phyloP scores from a whole-genome alignment of 2,329 filamentous ascomycete species.

The Verticillium isaacii region DNA sequence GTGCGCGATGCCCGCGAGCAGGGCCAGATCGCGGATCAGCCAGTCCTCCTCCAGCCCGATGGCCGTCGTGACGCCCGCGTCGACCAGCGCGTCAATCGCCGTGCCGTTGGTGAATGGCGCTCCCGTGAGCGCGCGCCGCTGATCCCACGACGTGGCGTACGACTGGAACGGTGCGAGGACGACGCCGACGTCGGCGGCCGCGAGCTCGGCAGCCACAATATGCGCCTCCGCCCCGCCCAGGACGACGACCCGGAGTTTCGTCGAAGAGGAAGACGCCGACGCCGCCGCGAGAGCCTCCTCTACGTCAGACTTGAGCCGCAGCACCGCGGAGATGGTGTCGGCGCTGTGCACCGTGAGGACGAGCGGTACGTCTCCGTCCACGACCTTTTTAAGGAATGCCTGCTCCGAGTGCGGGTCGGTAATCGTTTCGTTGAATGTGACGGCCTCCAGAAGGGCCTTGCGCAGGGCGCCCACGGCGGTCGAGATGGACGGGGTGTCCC shows the following conservation, averaged over 20 bases:
- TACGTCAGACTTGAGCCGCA: conserved; percentile 54
- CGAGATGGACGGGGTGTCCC: conserved; percentile 44
- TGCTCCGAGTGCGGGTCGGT: conserved; percentile 41
- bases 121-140: conserved; percentile 56
- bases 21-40: conserved; percentile 53
- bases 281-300: conserved; percentile 31
- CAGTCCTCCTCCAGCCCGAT: conserved; percentile 59
- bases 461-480: conserved; percentile 47
- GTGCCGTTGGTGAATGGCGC: conserved; percentile 64
- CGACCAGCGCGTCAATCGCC: conserved; percentile 49
- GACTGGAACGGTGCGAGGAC: conserved; percentile 56
- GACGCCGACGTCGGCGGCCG: conserved; percentile 50
- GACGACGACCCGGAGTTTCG: conserved; percentile 47
- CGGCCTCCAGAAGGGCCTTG: conserved; percentile 48
- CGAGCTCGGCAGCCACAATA: conserved; percentile 54
- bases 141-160: conserved; percentile 52
- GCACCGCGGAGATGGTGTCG: conserved; percentile 54
- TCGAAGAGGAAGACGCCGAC: conserved; percentile 5
- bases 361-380: conserved; percentile 48
- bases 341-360: conserved; percentile 58
- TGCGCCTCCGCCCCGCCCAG: conserved; percentile 60
- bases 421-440: conserved; percentile 23
- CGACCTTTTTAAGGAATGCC: conserved; percentile 47
- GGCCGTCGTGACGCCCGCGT: conserved; percentile 53
- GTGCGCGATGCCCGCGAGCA: conserved; percentile 56